Conservation (phyloP, 371 early-diverging fungal species). For the Mortierella sp. region DNA sequence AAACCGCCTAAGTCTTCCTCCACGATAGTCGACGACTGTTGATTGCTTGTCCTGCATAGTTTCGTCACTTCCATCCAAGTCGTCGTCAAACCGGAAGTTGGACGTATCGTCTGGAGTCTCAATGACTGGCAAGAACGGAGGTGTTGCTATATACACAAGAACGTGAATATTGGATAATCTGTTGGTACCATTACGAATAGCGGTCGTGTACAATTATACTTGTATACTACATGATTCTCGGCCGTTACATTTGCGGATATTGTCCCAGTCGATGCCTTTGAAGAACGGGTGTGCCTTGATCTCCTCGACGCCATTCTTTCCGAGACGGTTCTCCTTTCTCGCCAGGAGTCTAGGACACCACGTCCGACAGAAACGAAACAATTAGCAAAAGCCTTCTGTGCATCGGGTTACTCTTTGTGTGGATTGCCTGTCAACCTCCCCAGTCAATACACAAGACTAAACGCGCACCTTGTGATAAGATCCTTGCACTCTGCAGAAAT, state of each 20-base stretch:
- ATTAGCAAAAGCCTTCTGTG: neutral
- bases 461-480: constrained; percentile 39
- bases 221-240: neutral
- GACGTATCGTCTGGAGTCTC: constrained; percentile 88
- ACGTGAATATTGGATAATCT: neutral
- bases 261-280: constrained; percentile 81
- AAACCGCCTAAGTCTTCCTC: constrained; percentile 63
- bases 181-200: no score
- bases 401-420: neutral
- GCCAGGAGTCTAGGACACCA: constrained; percentile 74
- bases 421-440: no score
- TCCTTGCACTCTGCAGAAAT: constrained; percentile 46
- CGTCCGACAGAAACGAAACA: neutral
- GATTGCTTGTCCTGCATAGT: constrained; percentile 52
- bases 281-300: constrained; percentile 92
- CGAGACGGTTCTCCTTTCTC: constrained; percentile 82
- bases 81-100: constrained; percentile 85
- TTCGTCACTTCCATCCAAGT: constrained; percentile 64
- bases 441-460: neutral
- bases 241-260: constrained; percentile 65
- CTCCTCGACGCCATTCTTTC: constrained; percentile 76
- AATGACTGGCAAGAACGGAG: constrained; percentile 90
- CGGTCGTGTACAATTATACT: neutral
- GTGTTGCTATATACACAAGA: constrained; percentile 59
- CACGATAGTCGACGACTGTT: constrained; percentile 60